These are phyloP conservation scores for Phytophthora citrophthora DNA, from an alignment of 352 stramenopile genomes.

Conservation along the genomic window DNA sequence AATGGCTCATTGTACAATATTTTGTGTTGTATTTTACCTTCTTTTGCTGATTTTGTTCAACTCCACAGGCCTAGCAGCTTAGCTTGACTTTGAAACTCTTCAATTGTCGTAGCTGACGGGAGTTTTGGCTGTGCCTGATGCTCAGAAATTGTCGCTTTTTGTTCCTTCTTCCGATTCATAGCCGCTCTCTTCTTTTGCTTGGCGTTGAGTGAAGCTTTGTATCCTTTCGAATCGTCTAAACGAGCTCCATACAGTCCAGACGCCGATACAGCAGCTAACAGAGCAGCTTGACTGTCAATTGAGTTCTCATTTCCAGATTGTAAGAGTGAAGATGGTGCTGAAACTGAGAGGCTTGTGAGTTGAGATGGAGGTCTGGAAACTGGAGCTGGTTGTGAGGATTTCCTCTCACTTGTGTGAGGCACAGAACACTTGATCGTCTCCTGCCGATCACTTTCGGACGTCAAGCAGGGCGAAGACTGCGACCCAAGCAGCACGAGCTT, in stretches of 20 bases:
- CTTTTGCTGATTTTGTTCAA: slow-evolving; percentile 9
- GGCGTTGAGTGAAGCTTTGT: not conserved
- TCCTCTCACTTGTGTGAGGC: slow-evolving; percentile 3
- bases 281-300: slow-evolving; percentile 24
- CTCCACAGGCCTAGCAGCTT: slow-evolving; percentile 57
- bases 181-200: slow-evolving; percentile 26
- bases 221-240: slow-evolving; percentile 15
- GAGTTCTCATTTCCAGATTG: not conserved
- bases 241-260: slow-evolving; percentile 41
- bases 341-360: slow-evolving; percentile 15
- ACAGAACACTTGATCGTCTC: not conserved
- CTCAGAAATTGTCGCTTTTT: not conserved
- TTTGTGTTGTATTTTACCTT: not conserved
- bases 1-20: not conserved
- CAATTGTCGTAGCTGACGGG: slow-evolving; percentile 22
- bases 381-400: not conserved
- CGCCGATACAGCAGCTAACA: slow-evolving; percentile 39
- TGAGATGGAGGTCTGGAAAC: slow-evolving; percentile 13
- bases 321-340: slow-evolving; percentile 13
- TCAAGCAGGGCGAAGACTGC: slow-evolving; percentile 28
- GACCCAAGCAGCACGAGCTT: slow-evolving; percentile 25
- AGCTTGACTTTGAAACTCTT: slow-evolving; percentile 46
- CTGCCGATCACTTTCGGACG: not conserved
- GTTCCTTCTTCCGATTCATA: slow-evolving; percentile 12
- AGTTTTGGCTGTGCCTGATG: slow-evolving; percentile 12